These are phyloP conservation scores for Cystobasidium onofrii DNA, from an alignment of 768 basidiomycete genomes.

Conservation along the genomic window DNA sequence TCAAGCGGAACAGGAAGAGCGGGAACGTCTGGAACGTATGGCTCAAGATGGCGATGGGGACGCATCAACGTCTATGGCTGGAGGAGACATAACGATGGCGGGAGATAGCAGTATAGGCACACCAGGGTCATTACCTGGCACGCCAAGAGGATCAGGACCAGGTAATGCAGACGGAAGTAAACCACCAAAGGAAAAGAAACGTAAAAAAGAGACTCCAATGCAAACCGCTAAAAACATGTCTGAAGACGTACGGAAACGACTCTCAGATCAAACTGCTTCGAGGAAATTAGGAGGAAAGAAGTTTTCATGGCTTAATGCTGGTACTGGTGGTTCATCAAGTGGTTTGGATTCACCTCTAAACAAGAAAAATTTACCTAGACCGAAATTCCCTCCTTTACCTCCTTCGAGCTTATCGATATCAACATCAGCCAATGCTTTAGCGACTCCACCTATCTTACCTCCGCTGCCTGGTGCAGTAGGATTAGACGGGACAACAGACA, in stretches of 20 bases:
- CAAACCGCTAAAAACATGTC: constrained; percentile 79
- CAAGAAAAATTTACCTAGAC: constrained; percentile 23
- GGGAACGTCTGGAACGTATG: constrained; percentile 10
- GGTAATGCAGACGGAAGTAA: background rate
- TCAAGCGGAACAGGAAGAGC: constrained; percentile 22
- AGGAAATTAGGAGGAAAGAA: constrained; percentile 60
- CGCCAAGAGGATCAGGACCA: background rate
- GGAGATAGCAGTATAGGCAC: constrained; percentile 17
- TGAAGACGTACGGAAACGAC: constrained; percentile 81
- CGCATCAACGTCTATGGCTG: background rate
- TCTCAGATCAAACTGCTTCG: constrained; percentile 80
- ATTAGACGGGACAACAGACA: background rate
- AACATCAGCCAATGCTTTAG: background rate
- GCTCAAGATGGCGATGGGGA: constrained; percentile 19
- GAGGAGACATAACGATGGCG: background rate
- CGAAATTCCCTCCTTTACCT: constrained; percentile 18
- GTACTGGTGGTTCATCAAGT: constrained; percentile 42
- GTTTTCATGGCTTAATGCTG: constrained; percentile 80
- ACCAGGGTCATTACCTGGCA: constrained; percentile 18
- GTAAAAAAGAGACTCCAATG: constrained; percentile 77
- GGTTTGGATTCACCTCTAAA: constrained; percentile 4
- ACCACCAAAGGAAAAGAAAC: constrained; percentile 59
- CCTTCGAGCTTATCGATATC: constrained; percentile 8
- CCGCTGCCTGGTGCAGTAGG: background rate
- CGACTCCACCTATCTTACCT: background rate